These are phyloP conservation scores for Kentomonas sorsogonicus DNA, from an alignment of 208 protist species.

Conservation along the genomic window DNA sequence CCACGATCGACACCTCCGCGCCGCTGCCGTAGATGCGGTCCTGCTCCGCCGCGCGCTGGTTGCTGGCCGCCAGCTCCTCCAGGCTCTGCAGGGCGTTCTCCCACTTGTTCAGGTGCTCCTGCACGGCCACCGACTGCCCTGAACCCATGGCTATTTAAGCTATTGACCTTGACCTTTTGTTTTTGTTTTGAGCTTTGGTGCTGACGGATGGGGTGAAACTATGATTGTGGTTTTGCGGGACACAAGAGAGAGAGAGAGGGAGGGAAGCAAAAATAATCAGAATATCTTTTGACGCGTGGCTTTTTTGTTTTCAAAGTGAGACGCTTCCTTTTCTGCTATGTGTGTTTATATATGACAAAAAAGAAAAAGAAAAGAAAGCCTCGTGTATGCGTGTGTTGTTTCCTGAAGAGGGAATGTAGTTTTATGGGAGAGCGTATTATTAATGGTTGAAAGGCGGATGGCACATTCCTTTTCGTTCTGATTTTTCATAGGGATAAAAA, in stretches of 20 bases:
- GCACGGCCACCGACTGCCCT: slow-evolving; percentile 38
- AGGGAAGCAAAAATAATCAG: background rate
- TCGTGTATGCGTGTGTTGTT: too few relatives aligned
- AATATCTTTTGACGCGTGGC: too few relatives aligned
- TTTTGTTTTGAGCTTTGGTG: background rate
- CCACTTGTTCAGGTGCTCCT: slow-evolving; percentile 73
- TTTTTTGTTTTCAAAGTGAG: too few relatives aligned
- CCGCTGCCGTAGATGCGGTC: slow-evolving; percentile 53
- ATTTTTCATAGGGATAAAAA: too few relatives aligned
- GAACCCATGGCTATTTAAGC: slow-evolving; percentile 42
- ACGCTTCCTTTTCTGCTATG: background rate
- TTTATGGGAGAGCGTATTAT: too few relatives aligned
- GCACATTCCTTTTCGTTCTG: too few relatives aligned
- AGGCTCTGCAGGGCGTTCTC: slow-evolving; percentile 57
- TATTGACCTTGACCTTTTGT: slow-evolving; percentile 10
- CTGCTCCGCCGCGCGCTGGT: slow-evolving; percentile 41
- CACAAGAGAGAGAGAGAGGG: slow-evolving; percentile 4
- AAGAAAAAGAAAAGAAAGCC: slow-evolving; percentile 6
- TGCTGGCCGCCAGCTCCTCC: slow-evolving; percentile 47
- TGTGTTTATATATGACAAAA: slow-evolving; percentile 8
- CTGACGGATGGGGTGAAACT: slow-evolving; percentile 3
- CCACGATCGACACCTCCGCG: background rate
- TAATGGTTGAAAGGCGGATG: too few relatives aligned
- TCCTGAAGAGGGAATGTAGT: too few relatives aligned
- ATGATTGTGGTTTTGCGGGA: slow-evolving; percentile 5